A percentile compares a stretch with the other conserved stretches of the same genome.
phyloP scores from a whole-genome alignment of 73 alveolate species.

The Tetrahymena borealis region DNA sequence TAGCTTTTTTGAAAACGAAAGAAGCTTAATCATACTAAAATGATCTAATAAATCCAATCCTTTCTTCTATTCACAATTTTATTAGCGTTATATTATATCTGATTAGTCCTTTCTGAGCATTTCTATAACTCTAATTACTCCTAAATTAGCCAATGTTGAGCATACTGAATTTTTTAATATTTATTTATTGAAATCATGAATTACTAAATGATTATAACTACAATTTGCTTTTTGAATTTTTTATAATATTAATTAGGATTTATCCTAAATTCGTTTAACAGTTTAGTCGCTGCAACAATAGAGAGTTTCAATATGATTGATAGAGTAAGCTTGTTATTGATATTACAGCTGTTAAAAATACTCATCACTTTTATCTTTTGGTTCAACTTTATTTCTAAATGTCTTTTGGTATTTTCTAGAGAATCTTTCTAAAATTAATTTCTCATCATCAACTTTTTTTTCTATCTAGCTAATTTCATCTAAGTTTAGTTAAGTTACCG shows the following conservation, averaged over 20 bases:
- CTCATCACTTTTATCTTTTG: background rate
- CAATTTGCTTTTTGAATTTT: background rate
- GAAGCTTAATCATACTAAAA: background rate
- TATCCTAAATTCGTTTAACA: background rate
- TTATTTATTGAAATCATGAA: background rate
- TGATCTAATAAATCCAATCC: background rate
- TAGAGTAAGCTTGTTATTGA: background rate
- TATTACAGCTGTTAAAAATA: background rate
- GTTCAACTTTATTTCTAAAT: background rate
- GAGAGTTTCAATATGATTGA: no score
- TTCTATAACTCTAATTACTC: background rate
- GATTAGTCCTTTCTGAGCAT: no score
- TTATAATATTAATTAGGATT: background rate
- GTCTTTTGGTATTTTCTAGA: background rate
- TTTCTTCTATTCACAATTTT: no score
- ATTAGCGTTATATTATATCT: no score
- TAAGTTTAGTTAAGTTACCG: background rate
- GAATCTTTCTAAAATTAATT: background rate
- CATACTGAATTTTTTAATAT: background rate
- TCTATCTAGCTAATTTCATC: background rate
- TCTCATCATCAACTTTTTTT: background rate
- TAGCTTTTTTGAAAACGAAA: background rate
- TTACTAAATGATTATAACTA: background rate
- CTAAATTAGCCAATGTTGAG: background rate
- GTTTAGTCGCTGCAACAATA: background rate